These are phyloP conservation scores for Nannizziopsis barbatae DNA, from an alignment of 2,329 filamentous ascomycete species.

Conservation along the genomic window DNA sequence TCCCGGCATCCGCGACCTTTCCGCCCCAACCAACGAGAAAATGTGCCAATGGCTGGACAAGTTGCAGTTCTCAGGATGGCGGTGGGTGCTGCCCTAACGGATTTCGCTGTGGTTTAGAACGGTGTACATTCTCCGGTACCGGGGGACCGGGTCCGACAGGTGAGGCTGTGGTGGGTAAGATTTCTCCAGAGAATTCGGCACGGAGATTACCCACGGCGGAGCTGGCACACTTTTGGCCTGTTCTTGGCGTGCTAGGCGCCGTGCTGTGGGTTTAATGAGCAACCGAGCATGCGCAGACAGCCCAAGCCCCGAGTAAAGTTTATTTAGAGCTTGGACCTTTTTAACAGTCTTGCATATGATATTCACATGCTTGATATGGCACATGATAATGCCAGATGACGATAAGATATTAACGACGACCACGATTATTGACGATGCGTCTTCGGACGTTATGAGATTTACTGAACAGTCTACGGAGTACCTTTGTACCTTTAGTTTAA, in stretches of 20 bases:
- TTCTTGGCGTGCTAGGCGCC: not conserved
- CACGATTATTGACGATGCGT: not conserved
- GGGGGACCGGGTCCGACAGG: slow-evolving; percentile 15
- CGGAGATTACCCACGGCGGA: not conserved
- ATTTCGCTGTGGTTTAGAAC: slow-evolving; percentile 60
- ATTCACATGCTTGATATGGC: slow-evolving; percentile 6
- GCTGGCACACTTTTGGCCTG: slow-evolving; percentile 1
- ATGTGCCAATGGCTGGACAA: slow-evolving; percentile 72
- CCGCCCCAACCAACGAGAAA: slow-evolving; percentile 24
- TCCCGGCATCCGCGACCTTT: slow-evolving; percentile 39
- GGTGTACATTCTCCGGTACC: slow-evolving; percentile 51
- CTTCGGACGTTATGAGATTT: too few species aligned
- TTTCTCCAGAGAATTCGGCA: slow-evolving; percentile 18
- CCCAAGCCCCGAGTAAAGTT: not conserved
- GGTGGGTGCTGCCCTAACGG: slow-evolving; percentile 77
- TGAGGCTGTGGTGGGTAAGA: slow-evolving; percentile 37
- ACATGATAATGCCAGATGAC: not conserved
- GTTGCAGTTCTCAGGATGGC: slow-evolving; percentile 53
- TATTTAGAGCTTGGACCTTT: not conserved
- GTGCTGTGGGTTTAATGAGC: slow-evolving; percentile 1
- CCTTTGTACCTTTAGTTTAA: too few species aligned
- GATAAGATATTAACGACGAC: not conserved
- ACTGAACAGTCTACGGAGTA: too few species aligned
- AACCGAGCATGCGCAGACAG: not conserved
- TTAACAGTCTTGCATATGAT: slow-evolving; percentile 1